Evolutionary conservation across 129 eudicot genomes (phyloP).

Genomic region (Artemisia tridentata): DNA sequence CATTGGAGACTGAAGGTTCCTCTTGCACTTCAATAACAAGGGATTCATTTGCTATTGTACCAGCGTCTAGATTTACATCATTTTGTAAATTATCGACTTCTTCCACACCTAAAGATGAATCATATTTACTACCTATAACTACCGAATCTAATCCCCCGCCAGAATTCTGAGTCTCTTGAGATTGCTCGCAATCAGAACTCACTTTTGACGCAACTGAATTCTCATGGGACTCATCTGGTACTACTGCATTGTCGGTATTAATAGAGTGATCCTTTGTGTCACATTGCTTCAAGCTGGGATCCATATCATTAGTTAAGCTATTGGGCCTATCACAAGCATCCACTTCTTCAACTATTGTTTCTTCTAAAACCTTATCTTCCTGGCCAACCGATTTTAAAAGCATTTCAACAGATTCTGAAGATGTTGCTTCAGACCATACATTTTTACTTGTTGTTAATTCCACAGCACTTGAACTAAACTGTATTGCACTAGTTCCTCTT

Average conservation of each 20-base stretch:
- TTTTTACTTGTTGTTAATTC: slow-evolving; percentile 72
- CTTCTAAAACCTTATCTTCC: slow-evolving; percentile 72
- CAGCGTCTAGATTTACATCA: slow-evolving; percentile 35
- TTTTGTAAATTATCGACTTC: slow-evolving; percentile 22
- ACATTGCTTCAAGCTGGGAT: slow-evolving; percentile 19
- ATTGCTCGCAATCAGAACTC: slow-evolving; percentile 25
- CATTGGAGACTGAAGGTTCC: slow-evolving; percentile 29
- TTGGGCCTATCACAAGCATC: slow-evolving; percentile 36
- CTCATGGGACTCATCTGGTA: neutral
- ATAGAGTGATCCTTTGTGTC: no score
- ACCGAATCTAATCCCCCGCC: slow-evolving; percentile 25
- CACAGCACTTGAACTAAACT: slow-evolving; percentile 61
- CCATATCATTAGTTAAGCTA: slow-evolving; percentile 39
- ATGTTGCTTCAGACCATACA: slow-evolving; percentile 99
- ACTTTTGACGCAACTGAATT: slow-evolving; percentile 9
- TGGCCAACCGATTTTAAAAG: slow-evolving; percentile 88
- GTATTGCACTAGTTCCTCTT: slow-evolving; percentile 64
- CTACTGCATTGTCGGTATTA: no score
- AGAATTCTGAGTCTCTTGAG: slow-evolving; percentile 27
- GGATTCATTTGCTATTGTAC: slow-evolving; percentile 23
- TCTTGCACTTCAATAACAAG: slow-evolving; percentile 32
- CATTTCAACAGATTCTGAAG: slow-evolving; percentile 97
- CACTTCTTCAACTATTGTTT: slow-evolving; percentile 37
- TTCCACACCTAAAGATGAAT: slow-evolving; percentile 15
- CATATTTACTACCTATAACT: slow-evolving; percentile 16